Base-by-base conservation (phyloP, 805 yeast genomes). In the Wickerhamiella alocasiicola region DNA sequence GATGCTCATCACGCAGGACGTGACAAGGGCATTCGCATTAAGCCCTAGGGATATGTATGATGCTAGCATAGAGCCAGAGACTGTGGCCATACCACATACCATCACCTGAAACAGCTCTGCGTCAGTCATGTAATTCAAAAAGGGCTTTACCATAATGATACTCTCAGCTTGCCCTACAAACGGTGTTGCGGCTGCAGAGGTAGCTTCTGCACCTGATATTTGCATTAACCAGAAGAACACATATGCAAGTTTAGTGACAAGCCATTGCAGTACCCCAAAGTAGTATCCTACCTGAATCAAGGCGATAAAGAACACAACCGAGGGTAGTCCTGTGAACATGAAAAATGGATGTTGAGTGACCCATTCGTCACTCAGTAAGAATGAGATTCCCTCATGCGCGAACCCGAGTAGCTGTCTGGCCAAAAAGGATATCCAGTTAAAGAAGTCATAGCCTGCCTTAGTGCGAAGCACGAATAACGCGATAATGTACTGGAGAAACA, bases 1-100 rank as follows among this genome's bases (percentile, higher is more conserved):
- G 53, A 74, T 73, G 1, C 79, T 73, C 81, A 74, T 74, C 40
- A 75, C 76, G 62, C 81, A 75, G 21, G 78, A 70, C 12, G 77
- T 69, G 15, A 74, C 72, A 51, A 75, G 63, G 5, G 78, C 78
- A 49, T 72, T 76, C 2, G 80, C 65, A 49, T 71, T 72, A 49
- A 75, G 65, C 24, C 81, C 81, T 55, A 74, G 62, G 3, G 77
- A 75, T 44, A 75, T 71, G 54, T 75, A 74, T 6, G 78, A 70
- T 2, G 74, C 78, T 49, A 74, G 63, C 20, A 74, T 78, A 3
- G 78, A 70, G 17, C 81, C 81, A 2, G 78, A 68, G 46, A 74
- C 74, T 36, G 81, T 74, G 12, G 78, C 70, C 53, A 75, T 75
- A 5, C 79, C 80, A 23, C 78, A 70, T 36, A 71, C 60, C 75